Percentiles rank a stretch among this genome's conserved stretches.
Conservation (phyloP, 805 yeast species). For the Dipodascopsis uninucleata region DNA sequence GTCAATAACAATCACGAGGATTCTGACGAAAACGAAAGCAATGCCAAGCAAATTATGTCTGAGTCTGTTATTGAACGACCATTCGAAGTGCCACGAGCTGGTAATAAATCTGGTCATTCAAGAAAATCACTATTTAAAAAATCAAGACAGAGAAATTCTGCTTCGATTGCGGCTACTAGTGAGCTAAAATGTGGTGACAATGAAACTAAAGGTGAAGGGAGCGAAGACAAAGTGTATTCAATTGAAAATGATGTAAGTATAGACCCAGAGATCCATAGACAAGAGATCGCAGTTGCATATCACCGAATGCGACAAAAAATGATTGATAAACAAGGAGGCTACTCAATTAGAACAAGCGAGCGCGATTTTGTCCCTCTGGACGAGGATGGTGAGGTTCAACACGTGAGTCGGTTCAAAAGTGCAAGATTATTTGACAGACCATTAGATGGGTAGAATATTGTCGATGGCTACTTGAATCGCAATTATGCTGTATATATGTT, state of each 20-base stretch:
- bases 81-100: slow-evolving; percentile 2
- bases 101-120: too few relatives aligned
- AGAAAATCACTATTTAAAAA: slow-evolving; percentile 10
- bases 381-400: slow-evolving; percentile 53
- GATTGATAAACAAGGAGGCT: slow-evolving; percentile 34
- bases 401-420: slow-evolving; percentile 58
- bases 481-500: too few relatives aligned
- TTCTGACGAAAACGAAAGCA: slow-evolving; percentile 4
- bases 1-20: slow-evolving; percentile 3
- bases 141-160: not conserved
- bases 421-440: slow-evolving; percentile 35
- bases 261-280: slow-evolving; percentile 27
- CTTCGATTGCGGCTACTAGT: not conserved
- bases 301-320: slow-evolving; percentile 34
- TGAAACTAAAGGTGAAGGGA: slow-evolving; percentile 1
- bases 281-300: slow-evolving; percentile 34
- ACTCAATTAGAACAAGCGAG: slow-evolving; percentile 43
- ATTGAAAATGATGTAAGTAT: slow-evolving; percentile 22
- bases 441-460: too few relatives aligned
- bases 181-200: not conserved
- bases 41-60: slow-evolving; percentile 12
- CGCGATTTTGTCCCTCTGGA: slow-evolving; percentile 63
- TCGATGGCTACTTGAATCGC: too few relatives aligned
- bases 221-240: slow-evolving; percentile 3
- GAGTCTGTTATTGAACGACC: slow-evolving; percentile 21